Conservation (phyloP, 2,329 filamentous ascomycete species). For the Trichophyton verrucosum region DNA sequence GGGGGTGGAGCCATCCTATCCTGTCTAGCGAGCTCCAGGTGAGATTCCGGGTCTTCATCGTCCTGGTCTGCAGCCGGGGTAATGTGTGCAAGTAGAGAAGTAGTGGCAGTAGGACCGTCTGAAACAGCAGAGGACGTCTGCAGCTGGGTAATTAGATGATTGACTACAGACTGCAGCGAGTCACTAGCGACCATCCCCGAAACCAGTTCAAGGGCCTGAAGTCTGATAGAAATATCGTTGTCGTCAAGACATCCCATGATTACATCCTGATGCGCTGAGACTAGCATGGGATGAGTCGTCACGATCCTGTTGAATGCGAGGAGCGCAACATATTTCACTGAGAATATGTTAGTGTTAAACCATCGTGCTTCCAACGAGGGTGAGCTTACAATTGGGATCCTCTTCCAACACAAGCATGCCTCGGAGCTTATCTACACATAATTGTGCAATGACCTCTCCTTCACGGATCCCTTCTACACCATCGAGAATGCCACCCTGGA, state of each 20-base stretch:
- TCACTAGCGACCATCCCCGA: slow-evolving; percentile 87
- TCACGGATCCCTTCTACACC: slow-evolving; percentile 67
- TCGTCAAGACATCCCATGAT: slow-evolving; percentile 95
- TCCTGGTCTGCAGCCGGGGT: slow-evolving; percentile 44
- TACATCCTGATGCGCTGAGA: slow-evolving; percentile 87
- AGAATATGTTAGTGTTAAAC: slow-evolving; percentile 11
- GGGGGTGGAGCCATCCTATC: slow-evolving; percentile 43
- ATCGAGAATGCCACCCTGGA: slow-evolving; percentile 86
- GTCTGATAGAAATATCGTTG: slow-evolving; percentile 85
- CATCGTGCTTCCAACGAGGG: not conserved
- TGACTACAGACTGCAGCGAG: slow-evolving; percentile 71
- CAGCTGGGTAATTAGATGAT: slow-evolving; percentile 76
- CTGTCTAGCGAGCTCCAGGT: slow-evolving; percentile 42
- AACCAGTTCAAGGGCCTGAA: slow-evolving; percentile 81
- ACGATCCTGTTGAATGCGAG: slow-evolving; percentile 95
- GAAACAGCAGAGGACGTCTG: slow-evolving; percentile 47
- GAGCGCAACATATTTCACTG: slow-evolving; percentile 93
- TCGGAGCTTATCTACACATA: slow-evolving; percentile 85
- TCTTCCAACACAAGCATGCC: slow-evolving; percentile 90
- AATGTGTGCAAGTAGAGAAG: slow-evolving; percentile 28
- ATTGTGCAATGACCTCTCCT: slow-evolving; percentile 77
- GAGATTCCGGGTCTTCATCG: slow-evolving; percentile 45
- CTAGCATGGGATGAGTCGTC: slow-evolving; percentile 70
- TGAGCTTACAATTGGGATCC: slow-evolving; percentile 71
- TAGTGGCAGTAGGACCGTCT: slow-evolving; percentile 33